Evolutionary conservation across 2,329 filamentous ascomycete species (phyloP), one percentile per base, ranked within the genome.

Genomic region (Juglanconis oblonga): DNA sequence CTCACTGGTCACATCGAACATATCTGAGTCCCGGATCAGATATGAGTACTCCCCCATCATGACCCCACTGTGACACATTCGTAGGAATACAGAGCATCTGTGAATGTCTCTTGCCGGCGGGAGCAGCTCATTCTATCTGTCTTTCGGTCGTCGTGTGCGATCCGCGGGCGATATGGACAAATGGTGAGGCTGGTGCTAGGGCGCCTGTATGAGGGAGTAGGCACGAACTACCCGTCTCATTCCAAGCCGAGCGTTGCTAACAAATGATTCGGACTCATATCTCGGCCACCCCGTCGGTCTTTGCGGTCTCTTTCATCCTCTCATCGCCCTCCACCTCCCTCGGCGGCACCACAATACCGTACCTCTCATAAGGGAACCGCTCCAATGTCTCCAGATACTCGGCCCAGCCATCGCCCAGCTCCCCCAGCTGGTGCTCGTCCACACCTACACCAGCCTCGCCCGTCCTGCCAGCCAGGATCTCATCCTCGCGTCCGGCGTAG

Each of bases 381-480:
- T 77, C 79, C 32, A 88, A 71, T 24, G 73, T 79, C 31, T 70
- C 65, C 56, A 81, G 71, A 66, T 85, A 82, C 69, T 86, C 79
- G 1, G 79, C 83, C 85, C 85, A 88, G 13, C 85, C 86, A 65
- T 88, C 86, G 52, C 75, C 79, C 11, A 81, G 55, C 69, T 86
- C 79, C 1, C 85, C 86, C 2, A 86, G 69, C 71, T 84, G 79
- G 64, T 86, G 80, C 62, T 78, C 67, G 57, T 85, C 82, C 4
- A 81, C 76, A 3, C 69, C 67, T 1, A 74, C 75, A 11, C 81
- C 82, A 0, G 82, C 88, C 75, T 89, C 86, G 1, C 90, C 90
- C 31, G 89, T 92, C 67, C 86, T 77, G 0, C 93, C 95, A 0
- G 95, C 94, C 29, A 99, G 77, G 3, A 99, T 91, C 71, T 92